Base-by-base conservation (phyloP, 345 rosid species). In the Linum usitatissimum region DNA sequence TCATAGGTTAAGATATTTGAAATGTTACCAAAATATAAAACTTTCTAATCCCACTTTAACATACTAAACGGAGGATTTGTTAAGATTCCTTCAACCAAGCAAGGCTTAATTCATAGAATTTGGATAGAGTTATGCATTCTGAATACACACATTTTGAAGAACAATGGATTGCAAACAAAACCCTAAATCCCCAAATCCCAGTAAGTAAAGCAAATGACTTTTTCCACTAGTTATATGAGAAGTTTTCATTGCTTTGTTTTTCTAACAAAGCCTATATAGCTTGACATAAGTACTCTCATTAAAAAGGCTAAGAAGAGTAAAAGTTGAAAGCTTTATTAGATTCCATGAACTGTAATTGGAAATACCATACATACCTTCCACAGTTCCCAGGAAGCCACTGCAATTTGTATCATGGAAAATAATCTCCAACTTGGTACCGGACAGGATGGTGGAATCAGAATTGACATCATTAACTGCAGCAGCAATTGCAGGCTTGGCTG, bases 321-420 rank as follows among this genome's bases (percentile, higher is more conserved):
- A 40, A 1, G 13, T 6, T 7, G 7, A 7, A 12, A 12, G 48
- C 10, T 6, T 40, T 40, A n/a, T 12, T 40, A 12, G 8, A 40
- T 23, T 23, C 28, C 28, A 23, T 34, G 38, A 34, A 34, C 38
- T 34, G 8, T 34, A 5, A 34, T 34, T 34, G 6, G 8, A 34
- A 34, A 34, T 34, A 34, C 38, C 38, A 34, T 23, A 64, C 71
- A 30, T 89, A 89, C 98, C 96, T 80, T 79, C 93, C 55, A 92
- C 75, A 36, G 90, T 80, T 63, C 96, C 97, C 28, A 76, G 34
- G 74, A 92, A 92, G 58, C 90, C 94, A 61, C 90, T 92, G 86
- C 98, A 92, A 58, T 89, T 87, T 0, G 96, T 75, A 68, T 89
- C 84, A 6, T 66, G 81, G 51, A 77, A 38, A 58, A 80, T 30